phyloP scores from a whole-genome alignment of 768 basidiomycete genomes.

The Suillus subalutaceus region DNA sequence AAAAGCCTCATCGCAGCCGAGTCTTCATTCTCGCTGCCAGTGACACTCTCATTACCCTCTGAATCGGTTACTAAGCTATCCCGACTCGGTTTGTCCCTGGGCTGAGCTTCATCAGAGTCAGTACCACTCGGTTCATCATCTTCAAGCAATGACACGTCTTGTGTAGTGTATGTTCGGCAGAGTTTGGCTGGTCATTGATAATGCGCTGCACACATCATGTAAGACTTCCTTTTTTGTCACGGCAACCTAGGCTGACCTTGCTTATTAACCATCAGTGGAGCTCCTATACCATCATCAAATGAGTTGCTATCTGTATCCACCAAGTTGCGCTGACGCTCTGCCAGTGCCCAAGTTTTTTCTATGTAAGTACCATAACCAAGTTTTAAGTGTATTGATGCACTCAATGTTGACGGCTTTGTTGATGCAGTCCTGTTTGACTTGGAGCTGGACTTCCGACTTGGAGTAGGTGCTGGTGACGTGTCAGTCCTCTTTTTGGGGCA shows the following conservation, averaged over 20 bases:
- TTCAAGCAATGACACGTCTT: not conserved
- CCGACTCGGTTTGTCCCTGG: not conserved
- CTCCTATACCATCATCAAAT: not conserved
- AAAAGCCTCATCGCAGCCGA: not conserved
- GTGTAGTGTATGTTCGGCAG: not conserved
- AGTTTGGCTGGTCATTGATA: not conserved
- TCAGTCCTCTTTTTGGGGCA: no score
- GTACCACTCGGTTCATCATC: not conserved
- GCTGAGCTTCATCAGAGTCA: not conserved
- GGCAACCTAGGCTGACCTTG: not conserved
- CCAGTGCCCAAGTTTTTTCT: not conserved
- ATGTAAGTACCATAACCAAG: not conserved
- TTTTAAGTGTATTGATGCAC: not conserved
- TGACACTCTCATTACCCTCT: not conserved
- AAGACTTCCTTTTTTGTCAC: conserved; percentile 1
- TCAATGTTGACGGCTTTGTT: not conserved
- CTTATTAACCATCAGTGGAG: not conserved
- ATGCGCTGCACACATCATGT: not conserved
- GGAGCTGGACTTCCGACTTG: no score
- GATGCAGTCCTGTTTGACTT: not conserved
- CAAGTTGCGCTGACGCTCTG: not conserved
- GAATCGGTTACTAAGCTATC: not conserved
- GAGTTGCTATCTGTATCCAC: not conserved
- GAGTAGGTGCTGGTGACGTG: not conserved
- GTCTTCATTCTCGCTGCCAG: not conserved